Percentiles rank a stretch among this genome's conserved stretches.
These are phyloP conservation scores for Hylodesmum podocarpum DNA, from an alignment of 306 rosid genomes.

Conservation along the genomic window DNA sequence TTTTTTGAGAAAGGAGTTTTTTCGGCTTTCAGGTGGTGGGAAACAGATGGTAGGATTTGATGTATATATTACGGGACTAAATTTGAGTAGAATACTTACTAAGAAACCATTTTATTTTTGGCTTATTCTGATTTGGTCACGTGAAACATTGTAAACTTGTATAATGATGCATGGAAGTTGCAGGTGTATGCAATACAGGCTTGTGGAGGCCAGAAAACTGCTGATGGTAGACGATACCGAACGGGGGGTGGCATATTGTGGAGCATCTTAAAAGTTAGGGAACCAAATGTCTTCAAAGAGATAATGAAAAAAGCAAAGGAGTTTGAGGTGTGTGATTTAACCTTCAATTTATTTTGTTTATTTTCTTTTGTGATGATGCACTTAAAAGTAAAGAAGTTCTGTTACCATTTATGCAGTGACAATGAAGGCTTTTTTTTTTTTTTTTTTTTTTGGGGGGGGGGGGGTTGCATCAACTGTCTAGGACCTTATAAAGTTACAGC, in stretches of 20 bases:
- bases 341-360: neutral
- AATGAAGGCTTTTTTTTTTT: neutral
- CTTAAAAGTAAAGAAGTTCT: neutral
- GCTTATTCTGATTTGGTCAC: neutral
- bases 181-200: slow-evolving; percentile 81
- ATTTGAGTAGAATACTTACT: neutral
- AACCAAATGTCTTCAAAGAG: slow-evolving; percentile 66
- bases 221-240: slow-evolving; percentile 69
- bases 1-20: neutral
- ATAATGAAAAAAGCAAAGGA: slow-evolving; percentile 82
- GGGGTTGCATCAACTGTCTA: neutral
- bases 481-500: neutral
- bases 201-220: slow-evolving; percentile 84
- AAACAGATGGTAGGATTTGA: neutral
- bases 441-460: neutral
- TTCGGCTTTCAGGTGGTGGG: neutral
- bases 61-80: neutral
- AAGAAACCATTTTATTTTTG: neutral
- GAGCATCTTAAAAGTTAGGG: slow-evolving; percentile 78
- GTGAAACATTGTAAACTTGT: slow-evolving; percentile 15
- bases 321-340: slow-evolving; percentile 65
- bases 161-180: slow-evolving; percentile 5
- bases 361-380: neutral
- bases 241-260: slow-evolving; percentile 91
- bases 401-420: neutral